Evolutionary conservation across 2,329 filamentous ascomycete species (phyloP), one percentile per base, ranked within the genome.

Genomic region (Endoconidiophora laricicola): DNA sequence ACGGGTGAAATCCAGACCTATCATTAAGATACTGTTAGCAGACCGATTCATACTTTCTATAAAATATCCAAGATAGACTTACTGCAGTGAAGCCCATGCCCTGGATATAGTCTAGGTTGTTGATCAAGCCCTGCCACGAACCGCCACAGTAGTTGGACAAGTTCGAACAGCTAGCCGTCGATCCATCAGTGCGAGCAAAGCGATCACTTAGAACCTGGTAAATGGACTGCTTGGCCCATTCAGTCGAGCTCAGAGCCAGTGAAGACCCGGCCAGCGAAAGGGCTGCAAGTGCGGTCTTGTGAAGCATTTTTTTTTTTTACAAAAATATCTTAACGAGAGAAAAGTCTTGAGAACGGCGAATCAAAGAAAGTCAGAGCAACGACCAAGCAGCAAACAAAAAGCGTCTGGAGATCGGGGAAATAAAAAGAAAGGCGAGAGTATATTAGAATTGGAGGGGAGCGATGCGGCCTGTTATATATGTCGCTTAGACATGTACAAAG

Each of bases 91-190:
- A 68, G 2, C 66, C 67, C 61, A 69, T 66, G 43, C 62, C 60
- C 55, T 72, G 65, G 55, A 73, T 71, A 55, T 73, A 73, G 57
- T 72, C 70, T 39, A 73, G 60, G 29, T 67, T 61, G 52, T 68
- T 65, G 16, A 66, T 68, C 39, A 74, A 62, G 12, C 72, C 72
- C 47, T 61, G 56, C 61, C 65, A 75, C 16, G 67, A 69, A 20
- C 72, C 72, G 38, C 70, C 70, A 52, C 72, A 75, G 58, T 73
- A 74, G 24, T 57, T 55, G 39, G 51, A 55, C 29, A 51, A 54
- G 33, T 57, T 53, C 45, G 62, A 57, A 45, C 62, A 64, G 4
- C 56, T 46, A 3, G 59, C 56, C 2, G 64, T 63, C 26, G 65
- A 65, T 10, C 62, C 63, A 47, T 66, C 60, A 3, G 61, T 61